Evolutionary conservation across 495 filamentous ascomycete genomes (phyloP).

Genomic region (Xylaria cubensis): DNA sequence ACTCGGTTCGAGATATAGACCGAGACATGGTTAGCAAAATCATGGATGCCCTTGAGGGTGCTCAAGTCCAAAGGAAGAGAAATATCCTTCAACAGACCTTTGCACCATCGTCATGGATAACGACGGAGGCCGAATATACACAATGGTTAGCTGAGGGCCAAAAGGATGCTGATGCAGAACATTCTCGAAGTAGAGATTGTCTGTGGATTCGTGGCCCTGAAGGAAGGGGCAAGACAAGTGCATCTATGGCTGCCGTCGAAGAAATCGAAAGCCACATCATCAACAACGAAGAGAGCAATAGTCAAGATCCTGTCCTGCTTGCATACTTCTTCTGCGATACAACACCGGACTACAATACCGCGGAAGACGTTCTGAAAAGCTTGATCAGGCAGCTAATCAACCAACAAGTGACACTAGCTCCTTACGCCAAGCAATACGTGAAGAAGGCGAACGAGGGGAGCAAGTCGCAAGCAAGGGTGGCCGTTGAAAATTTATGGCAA

Average conservation of each 20-base stretch:
- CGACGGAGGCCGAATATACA: slow-evolving; percentile 40
- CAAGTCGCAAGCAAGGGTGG: slow-evolving; percentile 30
- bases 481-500: slow-evolving; percentile 47
- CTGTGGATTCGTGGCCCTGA: slow-evolving; percentile 48
- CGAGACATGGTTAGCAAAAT: slow-evolving; percentile 39
- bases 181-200: slow-evolving; percentile 30
- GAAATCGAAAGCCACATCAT: slow-evolving; percentile 37
- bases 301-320: slow-evolving; percentile 38
- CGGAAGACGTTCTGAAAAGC: slow-evolving; percentile 49
- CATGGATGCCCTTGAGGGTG: slow-evolving; percentile 37
- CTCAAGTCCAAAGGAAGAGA: slow-evolving; percentile 36
- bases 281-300: slow-evolving; percentile 30
- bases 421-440: slow-evolving; percentile 44
- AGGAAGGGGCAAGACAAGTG: slow-evolving; percentile 46
- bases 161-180: not conserved
- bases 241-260: slow-evolving; percentile 41
- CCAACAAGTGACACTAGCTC: slow-evolving; percentile 43
- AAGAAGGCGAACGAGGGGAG: slow-evolving; percentile 34
- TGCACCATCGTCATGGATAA: slow-evolving; percentile 43
- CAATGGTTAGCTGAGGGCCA: slow-evolving; percentile 37
- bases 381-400: slow-evolving; percentile 44
- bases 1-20: slow-evolving; percentile 42
- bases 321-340: slow-evolving; percentile 50
- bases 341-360: slow-evolving; percentile 38
- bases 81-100: slow-evolving; percentile 38